Conservation (phyloP, 139 green algal species). For the Coelastrella sp. region DNA sequence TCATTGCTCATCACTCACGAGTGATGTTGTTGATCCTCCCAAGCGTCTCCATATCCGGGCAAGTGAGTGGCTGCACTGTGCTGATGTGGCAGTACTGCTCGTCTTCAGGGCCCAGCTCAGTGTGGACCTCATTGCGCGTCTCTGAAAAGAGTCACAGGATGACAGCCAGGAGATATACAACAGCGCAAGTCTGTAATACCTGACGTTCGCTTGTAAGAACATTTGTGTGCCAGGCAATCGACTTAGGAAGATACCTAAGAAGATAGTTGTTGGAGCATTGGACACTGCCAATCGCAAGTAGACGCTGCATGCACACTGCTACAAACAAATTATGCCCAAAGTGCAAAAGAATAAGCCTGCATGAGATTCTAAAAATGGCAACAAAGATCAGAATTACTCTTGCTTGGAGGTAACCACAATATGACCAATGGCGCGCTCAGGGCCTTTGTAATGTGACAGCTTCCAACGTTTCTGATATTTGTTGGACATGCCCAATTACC, state of each 20-base stretch:
- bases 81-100: conserved; percentile 37
- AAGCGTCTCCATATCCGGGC: conserved; percentile 7
- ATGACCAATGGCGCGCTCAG: no score
- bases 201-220: no score
- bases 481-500: not conserved
- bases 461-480: no score
- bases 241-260: no score
- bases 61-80: not conserved
- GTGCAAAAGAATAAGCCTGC: not conserved
- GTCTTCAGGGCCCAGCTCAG: not conserved
- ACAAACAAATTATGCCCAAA: not conserved
- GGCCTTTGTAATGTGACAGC: no score
- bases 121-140: conserved; percentile 30
- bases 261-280: not conserved
- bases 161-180: not conserved
- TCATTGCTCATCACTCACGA: not conserved
- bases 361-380: not conserved
- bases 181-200: no score
- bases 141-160: not conserved
- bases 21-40: conserved; percentile 19
- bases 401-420: no score
- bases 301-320: no score
- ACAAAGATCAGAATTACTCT: no score
- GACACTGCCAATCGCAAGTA: not conserved
- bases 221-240: no score